These are phyloP conservation scores for Ophiostoma montium DNA, from an alignment of 2,329 filamentous ascomycete species.

Conservation along the genomic window DNA sequence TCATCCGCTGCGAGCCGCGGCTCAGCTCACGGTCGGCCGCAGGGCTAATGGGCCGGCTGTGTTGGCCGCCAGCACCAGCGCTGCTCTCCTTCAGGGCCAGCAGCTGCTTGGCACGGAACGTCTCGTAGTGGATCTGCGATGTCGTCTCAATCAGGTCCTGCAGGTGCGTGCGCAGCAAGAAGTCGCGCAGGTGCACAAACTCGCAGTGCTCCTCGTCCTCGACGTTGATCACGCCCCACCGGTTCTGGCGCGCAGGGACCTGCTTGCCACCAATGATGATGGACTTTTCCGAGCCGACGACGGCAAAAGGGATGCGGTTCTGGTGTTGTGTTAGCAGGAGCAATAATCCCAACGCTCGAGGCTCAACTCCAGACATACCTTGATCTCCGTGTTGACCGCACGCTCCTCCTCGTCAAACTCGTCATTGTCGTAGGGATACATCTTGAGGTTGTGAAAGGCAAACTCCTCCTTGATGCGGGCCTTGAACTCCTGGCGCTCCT, in stretches of 20 bases:
- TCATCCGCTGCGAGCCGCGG: conserved; percentile 92
- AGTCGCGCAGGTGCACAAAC: conserved; percentile 96
- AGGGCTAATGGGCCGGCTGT: conserved; percentile 88
- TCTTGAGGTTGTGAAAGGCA: conserved; percentile 98
- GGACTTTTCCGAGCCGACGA: conserved; percentile 94
- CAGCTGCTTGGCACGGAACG: conserved; percentile 98
- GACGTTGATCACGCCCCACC: conserved; percentile 98
- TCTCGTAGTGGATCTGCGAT: conserved; percentile 99
- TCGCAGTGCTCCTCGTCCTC: conserved; percentile 99
- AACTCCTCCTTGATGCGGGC: conserved; percentile 99
- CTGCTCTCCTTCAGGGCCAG: conserved; percentile 97
- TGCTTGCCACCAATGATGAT: conserved; percentile 97
- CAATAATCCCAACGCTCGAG: conserved; percentile 13
- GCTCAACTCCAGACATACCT: no score
- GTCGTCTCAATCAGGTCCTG: conserved; percentile 99
- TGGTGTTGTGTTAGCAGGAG: conserved; percentile 22
- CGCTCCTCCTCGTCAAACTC: conserved; percentile 97
- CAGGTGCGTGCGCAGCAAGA: conserved; percentile 93
- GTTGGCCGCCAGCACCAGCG: conserved; percentile 49
- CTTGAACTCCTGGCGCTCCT: conserved; percentile 95
- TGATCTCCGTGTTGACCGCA: conserved; percentile 86
- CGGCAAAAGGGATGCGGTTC: conserved; percentile 92
- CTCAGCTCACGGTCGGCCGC: conserved; percentile 90
- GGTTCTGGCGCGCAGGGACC: conserved; percentile 94
- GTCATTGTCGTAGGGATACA: conserved; percentile 99